Percentiles rank a stretch among this genome's conserved stretches.
These are phyloP conservation scores for Schrenkiella parvula DNA, from an alignment of 345 rosid species.

Conservation along the genomic window DNA sequence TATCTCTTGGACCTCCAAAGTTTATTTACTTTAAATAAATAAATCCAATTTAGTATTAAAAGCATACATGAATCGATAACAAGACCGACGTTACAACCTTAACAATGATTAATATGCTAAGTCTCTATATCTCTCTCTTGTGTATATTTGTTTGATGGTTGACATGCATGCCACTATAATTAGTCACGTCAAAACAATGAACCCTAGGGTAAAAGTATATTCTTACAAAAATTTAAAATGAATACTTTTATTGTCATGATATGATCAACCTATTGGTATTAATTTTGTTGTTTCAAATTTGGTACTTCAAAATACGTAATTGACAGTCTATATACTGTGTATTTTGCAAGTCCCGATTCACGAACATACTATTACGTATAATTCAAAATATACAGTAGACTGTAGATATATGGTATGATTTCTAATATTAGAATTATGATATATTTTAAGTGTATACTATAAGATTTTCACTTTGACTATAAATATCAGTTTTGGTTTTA, in stretches of 20 bases:
- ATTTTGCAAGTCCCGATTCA: background rate
- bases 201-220: conserved; percentile 10
- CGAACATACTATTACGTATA: background rate
- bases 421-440: background rate
- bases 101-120: conserved; percentile 1
- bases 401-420: background rate
- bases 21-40: conserved; percentile 14
- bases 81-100: conserved; percentile 17
- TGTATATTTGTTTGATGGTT: conserved; percentile 22
- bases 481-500: background rate
- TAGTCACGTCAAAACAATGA: conserved; percentile 27
- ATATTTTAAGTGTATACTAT: background rate
- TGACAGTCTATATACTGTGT: background rate
- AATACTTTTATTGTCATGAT: conserved; percentile 9
- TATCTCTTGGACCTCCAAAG: conserved; percentile 16
- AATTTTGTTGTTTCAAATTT: background rate
- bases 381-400: background rate
- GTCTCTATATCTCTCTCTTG: conserved; percentile 11
- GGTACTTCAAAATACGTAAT: background rate
- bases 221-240: background rate
- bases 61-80: conserved; percentile 18
- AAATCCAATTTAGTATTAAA: conserved; percentile 11
- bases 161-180: conserved; percentile 35
- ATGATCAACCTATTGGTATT: background rate
- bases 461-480: background rate